Base-by-base conservation (phyloP, 2,329 filamentous ascomycete genomes). In the Fusarium clavum region DNA sequence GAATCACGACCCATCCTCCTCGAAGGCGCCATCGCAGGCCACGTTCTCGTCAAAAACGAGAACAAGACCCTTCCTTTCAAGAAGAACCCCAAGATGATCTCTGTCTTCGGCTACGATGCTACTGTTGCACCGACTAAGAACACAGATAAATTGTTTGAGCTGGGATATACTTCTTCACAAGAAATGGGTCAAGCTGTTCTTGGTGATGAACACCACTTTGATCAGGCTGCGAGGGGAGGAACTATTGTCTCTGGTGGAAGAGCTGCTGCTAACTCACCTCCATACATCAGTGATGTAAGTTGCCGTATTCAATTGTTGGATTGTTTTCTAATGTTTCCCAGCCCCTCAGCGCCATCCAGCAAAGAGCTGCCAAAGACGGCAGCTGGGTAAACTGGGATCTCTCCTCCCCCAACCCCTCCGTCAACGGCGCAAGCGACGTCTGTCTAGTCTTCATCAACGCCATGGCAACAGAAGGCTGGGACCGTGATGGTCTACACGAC, bases 371-470 rank as follows among this genome's bases (percentile, higher is more conserved):
- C 16, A 75, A 81, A 5, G 88, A 91, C 63, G 82, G 82, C n/a
- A 88, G 87, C 1, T 84, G 85, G 65, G 78, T 92, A 1, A 86
- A 60, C 78, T 91, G 67, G 81, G 85, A 82, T 40, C 70, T 80
- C 2, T 71, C 76, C 6, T 80, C 78, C 1, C 70, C 71, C 18
- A 60, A 79, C 9, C 77, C 77, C 0, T 74, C 74, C 6, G 79
- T 82, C 16, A 81, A 82, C n/a, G 75, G 71, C 4, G 79, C 81
- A 6, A 75, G 75, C 2, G 85, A 91, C 5, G 88, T 92, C 49
- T 53, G 97, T 91, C 76, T 98, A 43, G 94, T 96, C 2, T 97
- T 97, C 77, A 91, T 90, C 59, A 97, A 92, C 76, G 87, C 85
- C 34, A 93, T 94, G 77, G 88, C 91, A 1, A 92, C 92, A 0